Percentiles rank a stretch among this genome's conserved stretches.
phyloP scores from a whole-genome alignment of 106 monocot genomes.

The Dioscorea zingiberensis region DNA sequence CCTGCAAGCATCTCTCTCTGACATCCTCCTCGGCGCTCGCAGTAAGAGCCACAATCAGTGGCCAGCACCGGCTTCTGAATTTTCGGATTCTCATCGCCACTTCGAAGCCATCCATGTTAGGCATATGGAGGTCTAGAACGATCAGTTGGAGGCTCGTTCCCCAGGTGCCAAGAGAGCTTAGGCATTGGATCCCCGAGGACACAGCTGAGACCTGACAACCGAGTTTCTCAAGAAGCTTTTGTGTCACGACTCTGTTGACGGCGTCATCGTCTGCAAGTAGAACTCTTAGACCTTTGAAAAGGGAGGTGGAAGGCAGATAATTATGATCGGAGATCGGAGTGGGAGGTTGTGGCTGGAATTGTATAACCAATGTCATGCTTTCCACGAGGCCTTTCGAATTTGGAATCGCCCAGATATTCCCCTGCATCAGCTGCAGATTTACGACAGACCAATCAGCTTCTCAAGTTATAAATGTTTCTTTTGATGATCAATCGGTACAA shows the following conservation, averaged over 20 bases:
- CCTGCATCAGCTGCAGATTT: slow-evolving; percentile 53
- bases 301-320: slow-evolving; percentile 1
- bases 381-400: slow-evolving; percentile 26
- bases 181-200: slow-evolving; percentile 25
- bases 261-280: slow-evolving; percentile 26
- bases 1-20: slow-evolving; percentile 34
- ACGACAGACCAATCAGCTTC: not conserved
- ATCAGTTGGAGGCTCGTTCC: slow-evolving; percentile 21
- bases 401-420: slow-evolving; percentile 28
- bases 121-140: slow-evolving; percentile 25
- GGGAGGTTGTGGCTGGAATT: slow-evolving; percentile 19
- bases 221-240: slow-evolving; percentile 37
- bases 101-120: slow-evolving; percentile 27
- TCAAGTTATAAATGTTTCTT: no score
- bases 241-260: slow-evolving; percentile 25
- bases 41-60: slow-evolving; percentile 29
- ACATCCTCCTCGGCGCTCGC: slow-evolving; percentile 21
- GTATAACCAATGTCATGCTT: slow-evolving; percentile 27
- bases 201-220: slow-evolving; percentile 36
- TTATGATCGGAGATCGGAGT: slow-evolving; percentile 3
- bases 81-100: slow-evolving; percentile 22
- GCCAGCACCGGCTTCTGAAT: slow-evolving; percentile 21
- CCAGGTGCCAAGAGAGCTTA: slow-evolving; percentile 16
- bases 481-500: no score
- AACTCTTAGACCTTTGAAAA: slow-evolving; percentile 32